phyloP scores from a whole-genome alignment of 305 asterid genomes.

The Rubia tinctorum region DNA sequence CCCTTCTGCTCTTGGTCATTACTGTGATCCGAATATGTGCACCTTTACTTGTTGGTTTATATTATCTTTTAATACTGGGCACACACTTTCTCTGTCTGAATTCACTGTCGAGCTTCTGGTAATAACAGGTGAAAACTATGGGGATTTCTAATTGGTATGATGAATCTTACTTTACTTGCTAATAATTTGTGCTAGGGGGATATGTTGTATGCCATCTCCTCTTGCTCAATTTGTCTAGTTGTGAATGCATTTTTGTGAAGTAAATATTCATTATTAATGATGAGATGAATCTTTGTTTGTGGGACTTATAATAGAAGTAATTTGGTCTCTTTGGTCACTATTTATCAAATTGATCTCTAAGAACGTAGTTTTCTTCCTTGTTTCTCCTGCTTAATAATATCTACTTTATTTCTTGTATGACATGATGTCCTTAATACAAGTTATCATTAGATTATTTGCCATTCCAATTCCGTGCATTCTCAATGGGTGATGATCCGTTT shows the following conservation, averaged over 20 bases:
- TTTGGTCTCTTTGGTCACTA: neutral
- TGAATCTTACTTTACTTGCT: neutral
- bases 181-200: neutral
- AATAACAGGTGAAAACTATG: neutral
- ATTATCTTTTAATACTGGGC: neutral
- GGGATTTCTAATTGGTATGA: neutral
- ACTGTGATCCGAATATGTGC: neutral
- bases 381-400: neutral
- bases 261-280: neutral
- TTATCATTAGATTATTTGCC: neutral
- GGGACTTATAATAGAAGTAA: neutral
- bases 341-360: too few relatives aligned
- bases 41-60: neutral
- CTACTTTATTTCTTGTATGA: neutral
- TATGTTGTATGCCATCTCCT: neutral
- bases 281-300: neutral
- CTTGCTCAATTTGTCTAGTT: neutral
- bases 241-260: neutral
- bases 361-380: neutral
- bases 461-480: neutral
- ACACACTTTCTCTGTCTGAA: neutral
- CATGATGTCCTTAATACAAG: neutral
- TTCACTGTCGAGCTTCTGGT: neutral
- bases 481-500: constrained; percentile 4
- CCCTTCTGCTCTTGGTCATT: constrained; percentile 16